Conservation (phyloP, 108 stramenopile genomes). For the Aurantiochytrium sp. region DNA sequence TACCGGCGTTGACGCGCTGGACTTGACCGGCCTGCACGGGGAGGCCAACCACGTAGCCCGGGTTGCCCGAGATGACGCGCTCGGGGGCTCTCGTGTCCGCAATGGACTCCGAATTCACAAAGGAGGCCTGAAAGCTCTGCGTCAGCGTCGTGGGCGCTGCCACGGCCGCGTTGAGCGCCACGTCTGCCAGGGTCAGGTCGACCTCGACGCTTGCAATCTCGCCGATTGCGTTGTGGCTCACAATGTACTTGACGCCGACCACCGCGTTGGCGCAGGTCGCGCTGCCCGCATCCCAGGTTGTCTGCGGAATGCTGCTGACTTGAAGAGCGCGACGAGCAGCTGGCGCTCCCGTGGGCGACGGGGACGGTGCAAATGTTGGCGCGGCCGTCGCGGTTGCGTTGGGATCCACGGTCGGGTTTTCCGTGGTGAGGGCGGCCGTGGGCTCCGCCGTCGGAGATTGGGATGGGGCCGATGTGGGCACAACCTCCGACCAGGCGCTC, state of each 20-base stretch:
- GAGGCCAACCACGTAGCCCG: background rate
- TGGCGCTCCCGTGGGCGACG: background rate
- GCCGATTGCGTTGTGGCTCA: background rate
- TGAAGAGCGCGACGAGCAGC: background rate
- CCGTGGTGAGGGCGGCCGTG: background rate
- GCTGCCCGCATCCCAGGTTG: background rate
- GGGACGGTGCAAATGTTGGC: background rate
- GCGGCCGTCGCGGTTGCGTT: background rate
- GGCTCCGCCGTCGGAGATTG: background rate
- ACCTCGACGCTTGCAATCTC: background rate
- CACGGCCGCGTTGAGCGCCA: background rate
- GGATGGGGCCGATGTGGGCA: background rate
- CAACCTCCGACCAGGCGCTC: background rate
- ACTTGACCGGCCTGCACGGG: background rate
- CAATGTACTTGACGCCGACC: background rate
- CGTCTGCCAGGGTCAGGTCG: background rate
- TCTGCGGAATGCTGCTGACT: background rate
- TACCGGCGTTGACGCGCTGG: background rate
- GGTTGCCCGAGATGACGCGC: background rate
- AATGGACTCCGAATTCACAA: background rate
- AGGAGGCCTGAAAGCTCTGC: background rate
- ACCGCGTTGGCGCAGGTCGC: background rate
- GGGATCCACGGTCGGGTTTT: too few relatives aligned
- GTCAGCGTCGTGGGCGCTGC: background rate
- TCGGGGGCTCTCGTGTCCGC: background rate